A percentile compares a stretch with the other conserved stretches of the same genome.
Evolutionary conservation across 768 basidiomycete genomes (phyloP).

Genomic region (Termitomyces sp.): DNA sequence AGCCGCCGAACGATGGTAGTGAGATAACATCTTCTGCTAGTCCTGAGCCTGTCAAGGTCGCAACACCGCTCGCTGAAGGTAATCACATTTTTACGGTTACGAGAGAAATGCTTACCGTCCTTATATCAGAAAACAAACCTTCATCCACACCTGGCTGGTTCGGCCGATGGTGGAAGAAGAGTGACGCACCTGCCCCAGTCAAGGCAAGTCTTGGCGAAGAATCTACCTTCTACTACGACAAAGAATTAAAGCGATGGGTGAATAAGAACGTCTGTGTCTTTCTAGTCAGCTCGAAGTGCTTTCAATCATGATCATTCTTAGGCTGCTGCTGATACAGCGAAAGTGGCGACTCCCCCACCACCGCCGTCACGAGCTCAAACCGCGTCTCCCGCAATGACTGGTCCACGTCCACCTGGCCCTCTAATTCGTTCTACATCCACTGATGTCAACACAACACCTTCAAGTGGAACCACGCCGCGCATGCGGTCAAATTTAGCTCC

Average conservation of each 20-base stretch:
- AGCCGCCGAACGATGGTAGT: constrained; percentile 20
- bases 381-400: constrained; percentile 64
- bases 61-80: constrained; percentile 22
- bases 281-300: background rate
- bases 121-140: constrained; percentile 7
- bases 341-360: constrained; percentile 52
- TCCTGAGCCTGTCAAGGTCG: constrained; percentile 6
- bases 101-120: background rate
- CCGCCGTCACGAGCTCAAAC: constrained; percentile 87
- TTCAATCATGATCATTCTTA: constrained; percentile 19
- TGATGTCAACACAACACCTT: constrained; percentile 49
- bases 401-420: constrained; percentile 26
- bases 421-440: constrained; percentile 55
- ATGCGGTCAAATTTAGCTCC: constrained; percentile 65
- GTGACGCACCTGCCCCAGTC: constrained; percentile 63
- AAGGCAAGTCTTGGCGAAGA: constrained; percentile 93
- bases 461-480: constrained; percentile 46
- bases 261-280: constrained; percentile 71
- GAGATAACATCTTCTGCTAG: constrained; percentile 14
- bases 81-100: background rate
- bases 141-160: constrained; percentile 56
- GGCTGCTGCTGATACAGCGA: constrained; percentile 43
- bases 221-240: constrained; percentile 87
- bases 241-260: constrained; percentile 94
- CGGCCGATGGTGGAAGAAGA: constrained; percentile 72